Conservation (phyloP, 257 asterid genomes). For the Jacaranda mimosifolia region DNA sequence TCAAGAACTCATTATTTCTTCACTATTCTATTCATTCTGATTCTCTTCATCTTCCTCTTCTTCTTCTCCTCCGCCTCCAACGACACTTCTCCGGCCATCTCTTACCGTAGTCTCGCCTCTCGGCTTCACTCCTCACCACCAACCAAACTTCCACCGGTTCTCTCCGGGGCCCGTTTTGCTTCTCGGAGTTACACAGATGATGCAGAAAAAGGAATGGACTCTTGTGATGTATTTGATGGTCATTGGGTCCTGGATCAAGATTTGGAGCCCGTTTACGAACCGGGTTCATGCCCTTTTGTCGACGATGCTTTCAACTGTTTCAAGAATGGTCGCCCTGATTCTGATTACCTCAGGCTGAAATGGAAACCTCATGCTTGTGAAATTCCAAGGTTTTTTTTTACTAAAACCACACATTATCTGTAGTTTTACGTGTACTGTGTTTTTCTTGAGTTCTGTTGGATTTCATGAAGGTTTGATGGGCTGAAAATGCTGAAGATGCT, state of each 20-base stretch:
- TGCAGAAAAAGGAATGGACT: constrained; percentile 1
- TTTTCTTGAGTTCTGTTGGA: neutral
- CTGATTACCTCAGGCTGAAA: constrained; percentile 51
- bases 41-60: constrained; percentile 44
- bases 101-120: constrained; percentile 35
- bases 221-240: constrained; percentile 66
- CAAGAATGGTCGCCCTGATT: constrained; percentile 69
- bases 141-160: constrained; percentile 26
- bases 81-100: constrained; percentile 39
- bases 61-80: constrained; percentile 37
- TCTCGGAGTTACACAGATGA: constrained; percentile 13
- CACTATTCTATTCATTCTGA: constrained; percentile 42
- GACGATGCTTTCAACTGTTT: constrained; percentile 67
- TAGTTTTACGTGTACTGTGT: neutral
- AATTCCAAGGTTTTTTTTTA: constrained; percentile 59
- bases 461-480: constrained; percentile 56
- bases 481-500: constrained; percentile 61
- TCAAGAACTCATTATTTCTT: constrained; percentile 45
- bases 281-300: constrained; percentile 56
- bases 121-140: constrained; percentile 37
- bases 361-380: constrained; percentile 67
- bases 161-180: constrained; percentile 31
- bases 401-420: neutral
- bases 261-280: constrained; percentile 48
- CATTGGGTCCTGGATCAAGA: constrained; percentile 52